Percentiles rank a stretch among this genome's conserved stretches.
Evolutionary conservation across 345 rosid species (phyloP).

Genomic region (Syzygium aromaticum): DNA sequence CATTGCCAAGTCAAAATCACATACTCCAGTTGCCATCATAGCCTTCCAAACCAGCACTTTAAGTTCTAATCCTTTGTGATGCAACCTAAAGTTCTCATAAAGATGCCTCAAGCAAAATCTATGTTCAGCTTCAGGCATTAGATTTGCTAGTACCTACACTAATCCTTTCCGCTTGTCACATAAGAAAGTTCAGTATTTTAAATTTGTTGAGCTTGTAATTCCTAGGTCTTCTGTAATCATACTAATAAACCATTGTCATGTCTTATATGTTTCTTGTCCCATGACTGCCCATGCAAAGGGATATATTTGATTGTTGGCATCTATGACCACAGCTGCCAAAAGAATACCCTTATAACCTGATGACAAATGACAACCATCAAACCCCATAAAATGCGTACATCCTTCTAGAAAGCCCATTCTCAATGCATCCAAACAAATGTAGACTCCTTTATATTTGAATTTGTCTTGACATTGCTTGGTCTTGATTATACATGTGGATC

Average conservation of each 20-base stretch:
- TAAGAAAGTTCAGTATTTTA: neutral
- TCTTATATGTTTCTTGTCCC: neutral
- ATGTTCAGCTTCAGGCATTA: neutral
- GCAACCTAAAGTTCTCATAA: neutral
- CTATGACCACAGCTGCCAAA: neutral
- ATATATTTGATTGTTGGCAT: neutral
- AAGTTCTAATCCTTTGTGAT: neutral
- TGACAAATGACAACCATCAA: neutral
- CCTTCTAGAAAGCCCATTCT: neutral
- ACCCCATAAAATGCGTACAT: neutral
- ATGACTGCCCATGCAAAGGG: neutral
- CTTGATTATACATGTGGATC: neutral
- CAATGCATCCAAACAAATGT: neutral
- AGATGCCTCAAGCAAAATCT: neutral
- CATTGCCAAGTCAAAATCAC: neutral
- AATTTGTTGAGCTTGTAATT: neutral
- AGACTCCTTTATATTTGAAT: neutral
- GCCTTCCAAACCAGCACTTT: neutral
- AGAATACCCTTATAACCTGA: neutral
- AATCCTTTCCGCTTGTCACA: neutral
- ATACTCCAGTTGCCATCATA: accelerated
- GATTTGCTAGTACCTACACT: neutral
- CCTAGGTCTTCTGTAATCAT: neutral
- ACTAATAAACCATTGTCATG: neutral
- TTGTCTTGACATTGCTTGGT: neutral